Conservation (phyloP, 768 basidiomycete genomes). For the Jaapia argillacea region DNA sequence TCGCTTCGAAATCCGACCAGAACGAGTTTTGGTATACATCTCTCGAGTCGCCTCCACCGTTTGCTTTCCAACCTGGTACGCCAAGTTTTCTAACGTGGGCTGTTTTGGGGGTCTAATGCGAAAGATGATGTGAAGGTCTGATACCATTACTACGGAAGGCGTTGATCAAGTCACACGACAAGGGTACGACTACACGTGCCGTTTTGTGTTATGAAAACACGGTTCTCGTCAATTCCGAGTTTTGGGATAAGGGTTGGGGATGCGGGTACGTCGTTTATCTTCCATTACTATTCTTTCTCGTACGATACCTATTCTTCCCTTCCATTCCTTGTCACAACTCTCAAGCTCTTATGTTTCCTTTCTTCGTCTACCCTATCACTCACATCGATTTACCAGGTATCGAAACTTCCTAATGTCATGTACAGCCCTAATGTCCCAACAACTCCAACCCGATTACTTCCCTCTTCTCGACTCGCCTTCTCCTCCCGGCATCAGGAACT, state of each 20-base stretch:
- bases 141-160: constrained; percentile 53
- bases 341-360: constrained; percentile 2
- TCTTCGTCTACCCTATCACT: constrained; percentile 1
- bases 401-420: constrained; percentile 80
- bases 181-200: constrained; percentile 41
- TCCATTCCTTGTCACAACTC: too few species aligned
- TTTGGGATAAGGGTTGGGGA: constrained; percentile 63
- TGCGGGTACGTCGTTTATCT: constrained; percentile 42
- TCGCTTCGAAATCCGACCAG: not conserved
- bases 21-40: constrained; percentile 63
- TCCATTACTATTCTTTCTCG: not conserved
- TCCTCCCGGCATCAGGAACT: constrained; percentile 59
- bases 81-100: too few species aligned
- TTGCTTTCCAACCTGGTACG: constrained; percentile 59
- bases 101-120: too few species aligned
- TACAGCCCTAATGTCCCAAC: constrained; percentile 60
- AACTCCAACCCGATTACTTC: constrained; percentile 49
- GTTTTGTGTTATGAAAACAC: constrained; percentile 53
- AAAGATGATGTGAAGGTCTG: too few species aligned
- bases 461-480: constrained; percentile 44
- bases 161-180: constrained; percentile 39
- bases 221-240: constrained; percentile 48
- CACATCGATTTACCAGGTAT: constrained; percentile 36
- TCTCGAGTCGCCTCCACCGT: constrained; percentile 31
- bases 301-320: too few species aligned